These are phyloP conservation scores for Penicillium vulpinum DNA, from an alignment of 2,329 filamentous ascomycete genomes.

Conservation along the genomic window DNA sequence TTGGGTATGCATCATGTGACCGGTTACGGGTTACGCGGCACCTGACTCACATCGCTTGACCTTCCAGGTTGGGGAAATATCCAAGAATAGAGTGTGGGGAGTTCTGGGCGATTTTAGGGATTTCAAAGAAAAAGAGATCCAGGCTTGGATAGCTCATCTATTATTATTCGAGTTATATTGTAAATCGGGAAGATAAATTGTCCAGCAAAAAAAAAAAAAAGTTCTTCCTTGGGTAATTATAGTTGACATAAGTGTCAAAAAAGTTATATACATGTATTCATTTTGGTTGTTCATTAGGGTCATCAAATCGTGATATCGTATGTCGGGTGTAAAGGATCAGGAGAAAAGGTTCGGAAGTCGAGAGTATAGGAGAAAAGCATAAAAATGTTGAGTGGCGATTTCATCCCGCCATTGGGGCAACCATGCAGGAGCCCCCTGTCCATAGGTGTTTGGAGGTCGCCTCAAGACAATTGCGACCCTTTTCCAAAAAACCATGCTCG, in stretches of 20 bases:
- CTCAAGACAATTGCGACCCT: slow-evolving; percentile 31
- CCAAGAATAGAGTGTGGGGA: slow-evolving; percentile 12
- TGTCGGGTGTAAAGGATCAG: not conserved
- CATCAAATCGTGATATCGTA: slow-evolving; percentile 20
- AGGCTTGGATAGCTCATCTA: not conserved
- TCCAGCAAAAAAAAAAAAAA: slow-evolving; percentile 13
- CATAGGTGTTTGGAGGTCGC: slow-evolving; percentile 31
- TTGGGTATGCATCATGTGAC: slow-evolving; percentile 3
- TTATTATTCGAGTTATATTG: not conserved
- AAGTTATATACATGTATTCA: slow-evolving; percentile 12
- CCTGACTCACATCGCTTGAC: slow-evolving; percentile 11
- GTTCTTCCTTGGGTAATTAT: not conserved
- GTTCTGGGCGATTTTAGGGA: not conserved
- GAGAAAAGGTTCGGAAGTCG: not conserved
- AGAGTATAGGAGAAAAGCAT: not conserved
- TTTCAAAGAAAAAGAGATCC: not conserved
- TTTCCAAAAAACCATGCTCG: slow-evolving; percentile 26
- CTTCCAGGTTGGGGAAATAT: not conserved
- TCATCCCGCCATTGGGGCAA: slow-evolving; percentile 9
- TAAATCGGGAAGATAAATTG: not conserved
- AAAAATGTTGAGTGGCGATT: not conserved
- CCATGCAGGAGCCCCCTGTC: slow-evolving; percentile 21
- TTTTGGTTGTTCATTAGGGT: slow-evolving; percentile 19
- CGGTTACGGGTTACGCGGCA: slow-evolving; percentile 8
- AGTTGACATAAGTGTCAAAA: slow-evolving; percentile 1